Conservation (phyloP, 2,329 filamentous ascomycete species). For the Cordyceps cateniannulata region DNA sequence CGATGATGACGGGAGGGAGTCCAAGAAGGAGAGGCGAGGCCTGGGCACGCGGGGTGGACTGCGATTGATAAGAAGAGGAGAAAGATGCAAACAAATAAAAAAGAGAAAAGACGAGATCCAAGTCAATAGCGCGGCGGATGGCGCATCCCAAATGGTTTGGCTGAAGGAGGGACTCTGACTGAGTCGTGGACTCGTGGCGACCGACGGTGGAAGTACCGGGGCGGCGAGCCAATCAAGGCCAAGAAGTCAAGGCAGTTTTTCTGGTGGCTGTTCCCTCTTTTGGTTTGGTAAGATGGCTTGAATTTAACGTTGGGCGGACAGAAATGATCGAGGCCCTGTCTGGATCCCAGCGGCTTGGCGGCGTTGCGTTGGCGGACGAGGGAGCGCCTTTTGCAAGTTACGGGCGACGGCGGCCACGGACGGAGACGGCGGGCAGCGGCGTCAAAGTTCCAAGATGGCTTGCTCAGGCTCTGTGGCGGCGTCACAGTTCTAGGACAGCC, state of each 20-base stretch:
- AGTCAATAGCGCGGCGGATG: constrained; percentile 9
- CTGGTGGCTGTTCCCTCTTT: background rate
- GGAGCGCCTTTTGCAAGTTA: background rate
- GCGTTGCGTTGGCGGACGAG: background rate
- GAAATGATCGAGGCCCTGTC: constrained; percentile 1
- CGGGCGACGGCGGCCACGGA: background rate
- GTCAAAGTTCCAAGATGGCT: background rate
- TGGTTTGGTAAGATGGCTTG: background rate
- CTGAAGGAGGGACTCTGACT: background rate
- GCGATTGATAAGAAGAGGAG: background rate
- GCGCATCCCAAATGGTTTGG: constrained; percentile 4
- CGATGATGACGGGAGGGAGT: background rate
- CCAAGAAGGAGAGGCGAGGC: background rate
- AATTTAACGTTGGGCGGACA: background rate
- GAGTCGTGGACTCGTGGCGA: constrained; percentile 5
- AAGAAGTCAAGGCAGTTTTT: constrained; percentile 4
- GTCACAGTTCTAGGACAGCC: background rate
- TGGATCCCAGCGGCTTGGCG: background rate
- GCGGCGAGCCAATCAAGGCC: constrained; percentile 1
- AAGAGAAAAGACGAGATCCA: background rate
- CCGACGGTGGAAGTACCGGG: constrained; percentile 4
- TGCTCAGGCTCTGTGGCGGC: too few species aligned
- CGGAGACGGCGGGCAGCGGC: background rate
- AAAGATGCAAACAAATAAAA: background rate
- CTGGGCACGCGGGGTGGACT: background rate